These are phyloP conservation scores for Cronartium ribicola DNA, from an alignment of 1,284 basidiomycete genomes.

Conservation along the genomic window DNA sequence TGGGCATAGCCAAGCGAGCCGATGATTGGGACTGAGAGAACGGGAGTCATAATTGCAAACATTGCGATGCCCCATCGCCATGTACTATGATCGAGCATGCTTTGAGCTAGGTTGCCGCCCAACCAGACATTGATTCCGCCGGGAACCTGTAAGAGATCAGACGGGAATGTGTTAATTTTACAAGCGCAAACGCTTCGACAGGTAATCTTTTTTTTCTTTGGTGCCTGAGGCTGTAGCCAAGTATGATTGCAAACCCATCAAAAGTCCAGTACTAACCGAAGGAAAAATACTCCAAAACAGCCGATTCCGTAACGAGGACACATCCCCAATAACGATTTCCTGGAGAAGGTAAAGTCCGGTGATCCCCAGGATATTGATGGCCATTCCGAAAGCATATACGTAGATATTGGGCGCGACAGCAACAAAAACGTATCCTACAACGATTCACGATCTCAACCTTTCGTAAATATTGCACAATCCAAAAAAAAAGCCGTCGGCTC, in stretches of 20 bases:
- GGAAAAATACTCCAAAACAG: slow-evolving; percentile 52
- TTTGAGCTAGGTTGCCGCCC: slow-evolving; percentile 46
- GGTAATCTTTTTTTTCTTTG: background rate
- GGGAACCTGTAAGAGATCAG: background rate
- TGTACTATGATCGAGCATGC: slow-evolving; percentile 42
- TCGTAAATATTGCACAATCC: background rate
- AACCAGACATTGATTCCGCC: slow-evolving; percentile 51
- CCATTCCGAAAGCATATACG: slow-evolving; percentile 50
- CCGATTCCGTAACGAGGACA: slow-evolving; percentile 49
- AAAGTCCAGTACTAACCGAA: slow-evolving; percentile 46
- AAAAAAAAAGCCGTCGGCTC: background rate
- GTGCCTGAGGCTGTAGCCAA: background rate
- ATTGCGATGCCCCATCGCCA: slow-evolving; percentile 46
- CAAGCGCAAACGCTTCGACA: background rate
- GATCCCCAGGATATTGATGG: slow-evolving; percentile 52
- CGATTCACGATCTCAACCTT: background rate
- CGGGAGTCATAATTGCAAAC: slow-evolving; percentile 50
- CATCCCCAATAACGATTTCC: slow-evolving; percentile 52
- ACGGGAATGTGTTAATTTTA: background rate
- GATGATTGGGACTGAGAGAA: slow-evolving; percentile 49
- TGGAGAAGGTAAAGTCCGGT: slow-evolving; percentile 50
- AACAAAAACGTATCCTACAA: slow-evolving; percentile 48
- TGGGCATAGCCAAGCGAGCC: slow-evolving; percentile 35
- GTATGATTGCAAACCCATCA: slow-evolving; percentile 5
- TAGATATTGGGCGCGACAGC: slow-evolving; percentile 47